These are phyloP conservation scores for Martiniozyma asiatica DNA, from an alignment of 1,139 yeast species.

Conservation along the genomic window DNA sequence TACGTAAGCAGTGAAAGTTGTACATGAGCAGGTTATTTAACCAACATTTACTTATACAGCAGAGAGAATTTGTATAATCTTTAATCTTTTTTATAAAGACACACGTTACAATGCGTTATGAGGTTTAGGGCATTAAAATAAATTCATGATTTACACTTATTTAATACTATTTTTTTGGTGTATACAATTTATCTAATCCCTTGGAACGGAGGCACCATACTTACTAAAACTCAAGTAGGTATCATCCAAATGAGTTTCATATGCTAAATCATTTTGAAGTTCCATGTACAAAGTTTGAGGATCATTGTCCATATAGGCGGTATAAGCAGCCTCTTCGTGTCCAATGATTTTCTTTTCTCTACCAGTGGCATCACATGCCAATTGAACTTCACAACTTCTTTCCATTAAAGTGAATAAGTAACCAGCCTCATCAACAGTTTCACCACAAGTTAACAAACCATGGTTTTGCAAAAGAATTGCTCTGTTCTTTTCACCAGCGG, in stretches of 20 bases:
- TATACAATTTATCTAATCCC: not conserved
- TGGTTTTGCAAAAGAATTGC: conserved; percentile 66
- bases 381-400: conserved; percentile 58
- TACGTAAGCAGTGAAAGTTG: no score
- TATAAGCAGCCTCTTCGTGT: conserved; percentile 63
- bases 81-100: not conserved
- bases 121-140: not conserved
- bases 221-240: conserved; percentile 17
- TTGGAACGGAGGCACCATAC: conserved; percentile 1
- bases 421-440: conserved; percentile 77
- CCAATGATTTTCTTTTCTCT: conserved; percentile 30
- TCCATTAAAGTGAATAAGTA: conserved; percentile 59
- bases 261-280: conserved; percentile 54
- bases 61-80: no score
- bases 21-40: no score
- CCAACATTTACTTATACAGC: no score
- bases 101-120: not conserved
- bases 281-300: conserved; percentile 61
- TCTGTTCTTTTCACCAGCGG: conserved; percentile 47
- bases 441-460: conserved; percentile 67
- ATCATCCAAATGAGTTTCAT: conserved; percentile 26
- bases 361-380: conserved; percentile 40
- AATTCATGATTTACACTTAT: not conserved
- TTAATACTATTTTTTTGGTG: conserved; percentile 1
- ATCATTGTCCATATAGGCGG: conserved; percentile 48